phyloP scores from a whole-genome alignment of 352 stramenopile species.

The Globisporangium cederbergense region DNA sequence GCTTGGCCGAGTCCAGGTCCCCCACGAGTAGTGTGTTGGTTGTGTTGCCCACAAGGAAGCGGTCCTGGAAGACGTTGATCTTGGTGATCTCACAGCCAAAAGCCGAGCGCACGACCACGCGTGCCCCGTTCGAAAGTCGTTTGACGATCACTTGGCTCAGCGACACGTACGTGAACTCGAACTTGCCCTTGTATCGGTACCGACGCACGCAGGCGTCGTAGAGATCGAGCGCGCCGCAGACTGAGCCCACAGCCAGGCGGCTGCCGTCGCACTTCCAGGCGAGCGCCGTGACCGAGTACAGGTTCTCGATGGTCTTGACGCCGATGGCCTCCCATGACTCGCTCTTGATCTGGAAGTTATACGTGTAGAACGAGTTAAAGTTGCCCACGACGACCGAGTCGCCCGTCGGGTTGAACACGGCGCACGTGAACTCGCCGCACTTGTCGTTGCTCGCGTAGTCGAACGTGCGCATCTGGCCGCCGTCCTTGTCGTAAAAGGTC shows the following conservation, averaged over 20 bases:
- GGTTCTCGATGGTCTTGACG: constrained; percentile 88
- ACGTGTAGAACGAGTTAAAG: constrained; percentile 93
- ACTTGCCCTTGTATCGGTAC: constrained; percentile 92
- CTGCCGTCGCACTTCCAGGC: constrained; percentile 91
- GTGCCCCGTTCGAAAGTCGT: constrained; percentile 74
- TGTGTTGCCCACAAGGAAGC: constrained; percentile 90
- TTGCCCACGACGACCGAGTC: constrained; percentile 92
- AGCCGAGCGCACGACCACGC: constrained; percentile 85
- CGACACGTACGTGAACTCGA: constrained; percentile 95
- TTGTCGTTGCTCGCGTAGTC: constrained; percentile 88
- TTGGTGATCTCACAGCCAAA: constrained; percentile 93
- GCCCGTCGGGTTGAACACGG: constrained; percentile 88
- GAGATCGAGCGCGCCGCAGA: constrained; percentile 90
- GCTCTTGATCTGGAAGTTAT: constrained; percentile 81
- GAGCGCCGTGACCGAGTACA: constrained; percentile 92
- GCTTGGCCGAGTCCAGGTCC: constrained; percentile 89
- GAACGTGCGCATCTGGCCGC: constrained; percentile 80
- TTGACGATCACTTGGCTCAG: constrained; percentile 94
- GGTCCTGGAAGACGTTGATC: constrained; percentile 94
- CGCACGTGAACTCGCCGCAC: constrained; percentile 77
- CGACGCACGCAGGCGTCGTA: constrained; percentile 92
- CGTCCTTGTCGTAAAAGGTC: constrained; percentile 90
- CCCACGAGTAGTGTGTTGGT: constrained; percentile 90
- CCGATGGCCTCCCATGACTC: constrained; percentile 79
- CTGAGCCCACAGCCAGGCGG: constrained; percentile 85